phyloP scores from a whole-genome alignment of 148 eudicot species.

The Gaultheria prostrata region DNA sequence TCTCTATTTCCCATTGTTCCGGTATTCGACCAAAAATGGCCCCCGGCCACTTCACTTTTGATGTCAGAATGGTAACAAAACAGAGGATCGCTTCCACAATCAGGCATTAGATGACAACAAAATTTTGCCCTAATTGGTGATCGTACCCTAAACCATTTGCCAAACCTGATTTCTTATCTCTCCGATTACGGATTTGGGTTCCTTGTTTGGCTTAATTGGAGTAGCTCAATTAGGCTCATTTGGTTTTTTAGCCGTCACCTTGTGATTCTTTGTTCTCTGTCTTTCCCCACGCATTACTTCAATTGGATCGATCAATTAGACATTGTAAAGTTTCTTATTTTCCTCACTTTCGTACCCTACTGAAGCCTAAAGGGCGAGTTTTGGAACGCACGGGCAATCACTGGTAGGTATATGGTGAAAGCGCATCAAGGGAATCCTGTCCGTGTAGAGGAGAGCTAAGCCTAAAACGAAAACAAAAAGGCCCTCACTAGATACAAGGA shows the following conservation, averaged over 20 bases:
- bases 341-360: neutral
- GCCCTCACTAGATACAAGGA: neutral
- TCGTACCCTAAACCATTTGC: neutral
- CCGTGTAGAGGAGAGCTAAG: neutral
- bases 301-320: neutral
- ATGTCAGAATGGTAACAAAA: neutral
- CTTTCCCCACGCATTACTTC: neutral
- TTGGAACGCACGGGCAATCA: neutral
- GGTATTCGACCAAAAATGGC: neutral
- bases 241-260: neutral
- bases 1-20: neutral
- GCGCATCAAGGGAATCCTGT: neutral
- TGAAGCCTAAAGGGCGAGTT: neutral
- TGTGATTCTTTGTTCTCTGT: neutral
- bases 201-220: neutral
- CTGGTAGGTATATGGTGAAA: neutral
- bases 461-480: neutral
- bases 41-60: neutral
- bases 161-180: neutral
- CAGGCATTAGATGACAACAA: neutral
- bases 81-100: neutral
- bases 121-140: neutral
- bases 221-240: neutral
- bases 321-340: neutral
- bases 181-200: neutral